Conservation (phyloP, 306 rosid genomes). For the peach (Prunus persica) region DNA sequence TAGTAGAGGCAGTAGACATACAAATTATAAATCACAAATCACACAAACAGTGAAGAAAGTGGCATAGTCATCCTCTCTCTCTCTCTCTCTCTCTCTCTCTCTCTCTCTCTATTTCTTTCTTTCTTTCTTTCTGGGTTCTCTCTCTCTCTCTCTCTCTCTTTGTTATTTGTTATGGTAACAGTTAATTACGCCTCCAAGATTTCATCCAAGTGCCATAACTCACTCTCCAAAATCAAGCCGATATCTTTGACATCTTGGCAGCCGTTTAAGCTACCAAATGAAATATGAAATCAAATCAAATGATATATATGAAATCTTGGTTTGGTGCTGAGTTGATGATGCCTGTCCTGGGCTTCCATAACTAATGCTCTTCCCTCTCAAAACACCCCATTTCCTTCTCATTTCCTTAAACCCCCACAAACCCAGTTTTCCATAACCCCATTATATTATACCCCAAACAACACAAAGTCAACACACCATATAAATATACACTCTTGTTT, state of each 20-base stretch:
- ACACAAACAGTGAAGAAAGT: too few relatives aligned
- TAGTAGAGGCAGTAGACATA: background rate
- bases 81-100: background rate
- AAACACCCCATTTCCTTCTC: background rate
- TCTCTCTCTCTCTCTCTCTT: background rate
- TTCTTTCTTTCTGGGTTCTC: background rate
- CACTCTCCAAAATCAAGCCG: conserved; percentile 53
- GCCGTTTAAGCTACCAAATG: conserved; percentile 40
- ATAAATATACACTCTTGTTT: conserved; percentile 3
- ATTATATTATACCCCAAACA: background rate
- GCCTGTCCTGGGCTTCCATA: background rate
- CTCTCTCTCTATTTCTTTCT: background rate
- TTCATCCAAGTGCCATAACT: conserved; percentile 45
- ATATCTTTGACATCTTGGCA: conserved; percentile 29
- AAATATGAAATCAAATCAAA: background rate
- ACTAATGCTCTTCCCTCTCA: background rate
- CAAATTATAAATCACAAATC: too few relatives aligned
- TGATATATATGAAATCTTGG: background rate
- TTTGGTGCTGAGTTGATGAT: background rate
- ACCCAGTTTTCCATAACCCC: background rate
- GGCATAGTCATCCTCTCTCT: conserved; percentile 2
- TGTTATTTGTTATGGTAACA: background rate
- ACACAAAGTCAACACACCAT: conserved; percentile 6
- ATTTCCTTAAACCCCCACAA: conserved; percentile 5
- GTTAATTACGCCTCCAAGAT: conserved; percentile 27